A percentile compares a stretch with the other conserved stretches of the same genome.
Conservation (phyloP, 306 rosid genomes). For the Purshia tridentata region DNA sequence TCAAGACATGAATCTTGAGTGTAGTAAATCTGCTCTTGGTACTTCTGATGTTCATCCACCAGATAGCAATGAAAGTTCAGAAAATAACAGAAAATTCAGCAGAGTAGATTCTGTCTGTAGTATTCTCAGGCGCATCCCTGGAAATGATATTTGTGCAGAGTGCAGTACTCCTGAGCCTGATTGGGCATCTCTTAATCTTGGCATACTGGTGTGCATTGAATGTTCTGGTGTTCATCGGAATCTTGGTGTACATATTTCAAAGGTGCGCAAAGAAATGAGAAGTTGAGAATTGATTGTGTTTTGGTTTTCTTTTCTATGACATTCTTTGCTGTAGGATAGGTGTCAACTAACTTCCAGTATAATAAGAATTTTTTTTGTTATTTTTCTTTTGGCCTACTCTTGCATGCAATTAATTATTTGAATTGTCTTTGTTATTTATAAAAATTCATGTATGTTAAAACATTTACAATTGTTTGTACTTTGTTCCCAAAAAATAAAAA, state of each 20-base stretch:
- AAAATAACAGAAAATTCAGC: conserved; percentile 37
- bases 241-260: conserved; percentile 96
- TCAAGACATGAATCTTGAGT: conserved; percentile 29
- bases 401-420: background rate
- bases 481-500: too few species aligned
- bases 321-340: background rate
- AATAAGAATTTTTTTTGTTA: background rate
- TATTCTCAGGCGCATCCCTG: conserved; percentile 74
- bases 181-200: conserved; percentile 98
- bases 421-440: background rate
- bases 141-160: conserved; percentile 92
- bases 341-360: background rate
- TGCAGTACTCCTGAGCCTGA: conserved; percentile 85
- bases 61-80: conserved; percentile 38
- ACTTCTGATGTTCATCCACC: conserved; percentile 43
- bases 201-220: conserved; percentile 85
- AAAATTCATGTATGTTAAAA: background rate
- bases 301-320: background rate
- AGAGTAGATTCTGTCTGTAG: conserved; percentile 59
- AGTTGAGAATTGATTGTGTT: conserved; percentile 8
- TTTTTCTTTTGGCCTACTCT: background rate
- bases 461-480: background rate
- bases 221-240: conserved; percentile 98
- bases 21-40: conserved; percentile 35
- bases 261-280: conserved; percentile 47